Base-by-base conservation (phyloP, 1,284 basidiomycete genomes). In the Malassezia pachydermatis region DNA sequence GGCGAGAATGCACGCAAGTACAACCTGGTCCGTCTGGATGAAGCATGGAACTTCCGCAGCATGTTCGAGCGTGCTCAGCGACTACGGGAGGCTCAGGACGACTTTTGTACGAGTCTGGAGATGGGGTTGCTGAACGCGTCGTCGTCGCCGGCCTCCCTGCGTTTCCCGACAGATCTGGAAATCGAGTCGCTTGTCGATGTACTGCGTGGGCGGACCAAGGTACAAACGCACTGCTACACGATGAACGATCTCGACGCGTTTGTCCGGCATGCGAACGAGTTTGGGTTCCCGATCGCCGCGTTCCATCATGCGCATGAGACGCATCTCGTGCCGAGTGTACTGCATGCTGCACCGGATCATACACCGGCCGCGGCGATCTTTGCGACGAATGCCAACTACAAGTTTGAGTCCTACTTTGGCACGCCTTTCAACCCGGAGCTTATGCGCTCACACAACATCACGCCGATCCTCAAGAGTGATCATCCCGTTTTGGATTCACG, bases 221-320 rank as follows among this genome's bases (percentile, higher is more conserved):
- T 67, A 28, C 66, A 67, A 41, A 67, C 64, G 11, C 65, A 67
- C 55, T 66, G 64, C 47, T 67, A 67, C 48, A 67, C 63, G 11
- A 77, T 83, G 9, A 81, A 81, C 45, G 86, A 89, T 62, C 75
- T 88, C 24, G 84, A 87, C 60, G 47, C 70, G 23, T 56, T 73
- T 28, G 64, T 70, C 20, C 64, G 84, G 74, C 78, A 86, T 44
- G 80, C 82, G 16, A 84, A 86, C 70, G 84, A 87, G 72, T 92
- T 88, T 78, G 75, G 83, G 62, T 88, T 88, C 54, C 55, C 60
- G 8, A 48, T 73, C 20, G 63, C 69, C 0, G 67, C 70, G 3
- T 84, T 90, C 72, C 88, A 90, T 70, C 87, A 90, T 63, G 86
- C 88, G 0, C 81, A 82, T 58, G 85, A 88, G 69, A 81, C 87